Conservation (phyloP, 306 rosid species). For the Calophaca sinica region DNA sequence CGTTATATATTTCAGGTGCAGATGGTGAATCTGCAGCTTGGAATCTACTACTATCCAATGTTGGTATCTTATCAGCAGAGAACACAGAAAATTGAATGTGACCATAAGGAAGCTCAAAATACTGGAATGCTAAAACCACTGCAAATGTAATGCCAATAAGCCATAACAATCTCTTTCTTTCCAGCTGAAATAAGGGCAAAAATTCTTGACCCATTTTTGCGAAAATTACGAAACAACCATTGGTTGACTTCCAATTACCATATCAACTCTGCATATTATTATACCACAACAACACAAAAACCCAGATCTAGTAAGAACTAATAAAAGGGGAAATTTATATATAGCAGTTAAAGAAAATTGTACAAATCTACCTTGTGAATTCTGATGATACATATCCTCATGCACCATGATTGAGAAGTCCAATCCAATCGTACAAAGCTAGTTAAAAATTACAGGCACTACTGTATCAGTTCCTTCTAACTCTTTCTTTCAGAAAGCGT, state of each 20-base stretch:
- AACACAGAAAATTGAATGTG: neutral
- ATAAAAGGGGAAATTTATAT: constrained; percentile 10
- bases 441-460: constrained; percentile 19
- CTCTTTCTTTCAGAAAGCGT: constrained; percentile 9
- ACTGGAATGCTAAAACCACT: constrained; percentile 58
- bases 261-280: constrained; percentile 53
- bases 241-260: constrained; percentile 47
- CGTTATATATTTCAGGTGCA: constrained; percentile 34
- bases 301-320: constrained; percentile 45
- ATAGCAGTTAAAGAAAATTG: constrained; percentile 19
- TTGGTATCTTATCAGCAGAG: neutral
- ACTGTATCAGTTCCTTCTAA: constrained; percentile 3
- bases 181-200: constrained; percentile 51
- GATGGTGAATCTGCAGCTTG: constrained; percentile 45
- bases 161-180: constrained; percentile 65
- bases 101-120: constrained; percentile 61
- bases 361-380: neutral
- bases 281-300: constrained; percentile 25
- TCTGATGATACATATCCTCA: too few relatives aligned
- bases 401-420: too few relatives aligned
- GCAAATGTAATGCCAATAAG: constrained; percentile 61
- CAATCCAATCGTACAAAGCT: too few relatives aligned
- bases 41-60: constrained; percentile 41
- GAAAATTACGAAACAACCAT: constrained; percentile 33
- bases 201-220: constrained; percentile 65